Conservation (phyloP, 345 rosid species). For the Gossypioides kirkii region DNA sequence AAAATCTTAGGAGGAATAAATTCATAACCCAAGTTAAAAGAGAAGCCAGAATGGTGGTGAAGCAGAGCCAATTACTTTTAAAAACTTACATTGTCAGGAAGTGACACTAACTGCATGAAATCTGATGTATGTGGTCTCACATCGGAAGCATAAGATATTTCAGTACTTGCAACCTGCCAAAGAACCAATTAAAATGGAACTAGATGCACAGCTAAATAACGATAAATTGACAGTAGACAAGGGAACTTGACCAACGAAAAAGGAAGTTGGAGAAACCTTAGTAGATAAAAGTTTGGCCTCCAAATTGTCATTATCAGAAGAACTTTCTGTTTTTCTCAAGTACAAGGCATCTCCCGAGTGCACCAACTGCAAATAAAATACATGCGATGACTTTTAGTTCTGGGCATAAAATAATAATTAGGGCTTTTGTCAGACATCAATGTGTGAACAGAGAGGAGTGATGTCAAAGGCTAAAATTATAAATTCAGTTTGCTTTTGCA, state of each 20-base stretch:
- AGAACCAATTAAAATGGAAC: background rate
- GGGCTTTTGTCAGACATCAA: background rate
- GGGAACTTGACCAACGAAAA: slow-evolving; percentile 1
- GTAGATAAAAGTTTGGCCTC: slow-evolving; percentile 42
- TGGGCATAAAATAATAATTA: slow-evolving; percentile 11
- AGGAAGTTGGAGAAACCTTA: slow-evolving; percentile 32
- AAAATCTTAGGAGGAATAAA: background rate
- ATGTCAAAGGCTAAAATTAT: background rate
- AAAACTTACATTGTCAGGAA: slow-evolving; percentile 16
- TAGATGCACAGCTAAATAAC: slow-evolving; percentile 12
- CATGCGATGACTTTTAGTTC: slow-evolving; percentile 13
- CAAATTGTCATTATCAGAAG: slow-evolving; percentile 47
- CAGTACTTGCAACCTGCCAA: slow-evolving; percentile 35
- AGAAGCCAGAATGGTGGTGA: background rate
- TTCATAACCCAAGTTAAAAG: background rate
- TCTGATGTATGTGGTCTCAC: slow-evolving; percentile 25
- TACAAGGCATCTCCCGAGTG: slow-evolving; percentile 51
- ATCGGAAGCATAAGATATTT: slow-evolving; percentile 28
- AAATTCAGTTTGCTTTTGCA: background rate
- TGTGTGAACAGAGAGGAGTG: background rate
- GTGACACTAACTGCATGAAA: slow-evolving; percentile 22
- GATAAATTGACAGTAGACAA: slow-evolving; percentile 11
- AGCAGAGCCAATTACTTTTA: background rate
- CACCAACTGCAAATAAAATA: slow-evolving; percentile 53
- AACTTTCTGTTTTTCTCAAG: slow-evolving; percentile 43